Base-by-base conservation (phyloP, 306 rosid species). In the Cucumis cinereus region DNA sequence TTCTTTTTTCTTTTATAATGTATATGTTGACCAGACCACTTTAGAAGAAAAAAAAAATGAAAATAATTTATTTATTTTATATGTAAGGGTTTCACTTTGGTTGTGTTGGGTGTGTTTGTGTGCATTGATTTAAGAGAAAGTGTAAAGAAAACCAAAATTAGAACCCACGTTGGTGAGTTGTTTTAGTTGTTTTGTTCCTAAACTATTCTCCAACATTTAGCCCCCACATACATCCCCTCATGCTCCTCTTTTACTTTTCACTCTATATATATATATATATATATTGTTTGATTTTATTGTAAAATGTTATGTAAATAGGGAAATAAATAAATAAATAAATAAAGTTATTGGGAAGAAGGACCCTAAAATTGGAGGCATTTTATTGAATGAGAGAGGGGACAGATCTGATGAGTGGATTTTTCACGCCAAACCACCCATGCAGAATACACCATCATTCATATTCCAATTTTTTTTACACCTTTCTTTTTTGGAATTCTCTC, bases 91-190 rank as follows among this genome's bases (percentile, higher is more conserved):
- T 85, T 88, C 81, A 76, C 92, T 83, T 85, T 87, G 17, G 22
- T 78, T 55, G 59, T 86, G 69, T 86, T 87, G 78, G 87, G 85
- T 81, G 81, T 81, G 87, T 81, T 76, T 70, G 79, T 20, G 82
- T 58, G 78, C 92, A 81, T 93, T 82, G 98, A 82, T 89, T 79
- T 79, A 79, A 87, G 97, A 88, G 93, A 93, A 91, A 91, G 93
- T 77, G 45, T 74, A 81, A 81, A 88, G 85, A 83, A 83, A 24
- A 78, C 72, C 47, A 50, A 64, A 49, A 41, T 68, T 40, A 40
- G 64, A 70, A 63, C 74, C 41, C 60, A 64, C 52, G 52, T 11
- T 45, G 52, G 49, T 43, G 49, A 43, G 49, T 60, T 60, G 82
- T 28, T 28, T 80, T 17, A 59, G 78, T 79, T 58, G 50, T 19